Conservation (phyloP, 129 eudicot genomes). For the Flaveria brownii region DNA sequence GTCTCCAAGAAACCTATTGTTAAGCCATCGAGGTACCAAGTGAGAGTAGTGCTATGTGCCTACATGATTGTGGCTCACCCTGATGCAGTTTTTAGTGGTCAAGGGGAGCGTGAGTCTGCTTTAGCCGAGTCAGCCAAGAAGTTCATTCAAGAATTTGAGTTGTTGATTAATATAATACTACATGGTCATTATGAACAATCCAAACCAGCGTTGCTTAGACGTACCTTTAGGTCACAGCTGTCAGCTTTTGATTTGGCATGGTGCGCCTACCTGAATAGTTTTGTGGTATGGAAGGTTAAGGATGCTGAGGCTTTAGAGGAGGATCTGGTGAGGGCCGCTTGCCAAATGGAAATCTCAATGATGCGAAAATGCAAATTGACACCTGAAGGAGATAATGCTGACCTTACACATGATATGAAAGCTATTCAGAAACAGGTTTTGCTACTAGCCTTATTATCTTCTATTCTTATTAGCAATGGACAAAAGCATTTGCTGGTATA, state of each 20-base stretch:
- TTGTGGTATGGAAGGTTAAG: slow-evolving; percentile 97
- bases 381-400: slow-evolving; percentile 53
- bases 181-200: slow-evolving; percentile 51
- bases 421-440: slow-evolving; percentile 89
- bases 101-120: slow-evolving; percentile 71
- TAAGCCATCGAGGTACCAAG: slow-evolving; percentile 74
- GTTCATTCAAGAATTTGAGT: slow-evolving; percentile 67
- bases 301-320: slow-evolving; percentile 84
- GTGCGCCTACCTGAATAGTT: slow-evolving; percentile 84
- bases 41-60: slow-evolving; percentile 78
- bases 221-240: slow-evolving; percentile 80
- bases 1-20: slow-evolving; percentile 39
- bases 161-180: slow-evolving; percentile 55
- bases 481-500: not conserved
- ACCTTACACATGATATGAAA: slow-evolving; percentile 79
- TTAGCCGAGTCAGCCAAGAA: slow-evolving; percentile 64
- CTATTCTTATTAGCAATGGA: not conserved
- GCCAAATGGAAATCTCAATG: slow-evolving; percentile 91
- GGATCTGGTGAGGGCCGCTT: slow-evolving; percentile 96
- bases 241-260: slow-evolving; percentile 85
- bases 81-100: slow-evolving; percentile 74
- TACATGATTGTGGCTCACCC: slow-evolving; percentile 91
- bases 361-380: slow-evolving; percentile 75
- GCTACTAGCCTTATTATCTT: not conserved
- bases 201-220: slow-evolving; percentile 25